These are phyloP conservation scores for Russula foetens DNA, from an alignment of 768 basidiomycete species.

Conservation along the genomic window DNA sequence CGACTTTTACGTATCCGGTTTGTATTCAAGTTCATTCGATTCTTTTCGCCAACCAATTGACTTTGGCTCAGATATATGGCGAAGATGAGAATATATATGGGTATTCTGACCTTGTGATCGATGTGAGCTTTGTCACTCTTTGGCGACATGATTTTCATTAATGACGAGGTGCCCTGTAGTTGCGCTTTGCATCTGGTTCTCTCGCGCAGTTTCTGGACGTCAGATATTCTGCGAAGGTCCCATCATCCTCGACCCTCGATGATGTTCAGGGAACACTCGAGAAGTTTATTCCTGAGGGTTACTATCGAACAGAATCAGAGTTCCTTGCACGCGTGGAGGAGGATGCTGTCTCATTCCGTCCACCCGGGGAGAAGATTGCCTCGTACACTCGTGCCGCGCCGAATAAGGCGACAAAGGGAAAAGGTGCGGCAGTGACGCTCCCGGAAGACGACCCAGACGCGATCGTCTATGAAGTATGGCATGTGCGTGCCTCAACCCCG, in stretches of 20 bases:
- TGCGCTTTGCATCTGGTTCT: slow-evolving; percentile 83
- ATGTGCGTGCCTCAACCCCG: slow-evolving; percentile 44
- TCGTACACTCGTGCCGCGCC: slow-evolving; percentile 61
- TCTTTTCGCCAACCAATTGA: background rate
- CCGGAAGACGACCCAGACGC: slow-evolving; percentile 48
- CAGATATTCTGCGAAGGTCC: slow-evolving; percentile 58
- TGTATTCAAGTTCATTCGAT: slow-evolving; percentile 22
- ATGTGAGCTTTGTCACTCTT: slow-evolving; percentile 43
- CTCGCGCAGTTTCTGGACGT: slow-evolving; percentile 69
- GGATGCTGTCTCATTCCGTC: slow-evolving; percentile 73
- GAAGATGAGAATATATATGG: slow-evolving; percentile 97
- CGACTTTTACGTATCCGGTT: slow-evolving; percentile 91
- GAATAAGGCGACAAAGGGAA: slow-evolving; percentile 43
- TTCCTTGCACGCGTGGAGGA: slow-evolving; percentile 67
- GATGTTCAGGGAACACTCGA: slow-evolving; percentile 75
- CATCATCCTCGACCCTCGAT: slow-evolving; percentile 62
- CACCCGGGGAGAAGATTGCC: slow-evolving; percentile 65
- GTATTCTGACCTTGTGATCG: slow-evolving; percentile 74
- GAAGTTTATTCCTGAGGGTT: slow-evolving; percentile 76
- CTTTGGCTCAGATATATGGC: slow-evolving; percentile 66
- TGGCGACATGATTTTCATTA: background rate
- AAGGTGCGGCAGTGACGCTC: slow-evolving; percentile 36
- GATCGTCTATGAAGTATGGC: slow-evolving; percentile 84
- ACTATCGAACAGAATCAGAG: slow-evolving; percentile 53
- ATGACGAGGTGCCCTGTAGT: slow-evolving; percentile 34